Evolutionary conservation across 2,329 filamentous ascomycete genomes (phyloP).

Genomic region (Pseudopyricularia cyperi): DNA sequence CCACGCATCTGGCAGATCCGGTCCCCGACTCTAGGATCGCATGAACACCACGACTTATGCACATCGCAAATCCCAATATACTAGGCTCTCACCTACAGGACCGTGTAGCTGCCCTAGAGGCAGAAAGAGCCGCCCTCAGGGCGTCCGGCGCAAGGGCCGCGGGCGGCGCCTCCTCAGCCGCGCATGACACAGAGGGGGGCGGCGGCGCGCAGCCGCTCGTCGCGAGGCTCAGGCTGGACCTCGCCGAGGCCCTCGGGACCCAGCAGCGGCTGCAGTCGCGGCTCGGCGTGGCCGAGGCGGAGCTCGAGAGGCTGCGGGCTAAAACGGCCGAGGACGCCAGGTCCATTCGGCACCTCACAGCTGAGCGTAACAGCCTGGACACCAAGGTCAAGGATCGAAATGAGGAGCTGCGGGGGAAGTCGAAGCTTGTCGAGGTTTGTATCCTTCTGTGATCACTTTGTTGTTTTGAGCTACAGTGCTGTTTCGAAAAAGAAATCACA

Average conservation of each 20-base stretch:
- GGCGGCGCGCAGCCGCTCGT: constrained; percentile 7
- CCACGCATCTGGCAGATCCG: no score
- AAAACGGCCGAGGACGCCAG: constrained; percentile 46
- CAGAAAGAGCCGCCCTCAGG: constrained; percentile 30
- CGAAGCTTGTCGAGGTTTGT: constrained; percentile 60
- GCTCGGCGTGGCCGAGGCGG: constrained; percentile 47
- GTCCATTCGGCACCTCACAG: constrained; percentile 47
- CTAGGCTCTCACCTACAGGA: constrained; percentile 56
- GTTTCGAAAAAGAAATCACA: background rate
- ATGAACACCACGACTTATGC: no score
- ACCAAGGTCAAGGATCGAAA: constrained; percentile 66
- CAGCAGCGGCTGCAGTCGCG: constrained; percentile 54
- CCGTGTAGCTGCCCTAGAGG: constrained; percentile 49
- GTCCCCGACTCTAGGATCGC: background rate
- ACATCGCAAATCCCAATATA: background rate
- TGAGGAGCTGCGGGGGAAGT: constrained; percentile 74
- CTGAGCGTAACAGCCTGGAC: constrained; percentile 47
- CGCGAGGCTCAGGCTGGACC: constrained; percentile 50
- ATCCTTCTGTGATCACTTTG: no score
- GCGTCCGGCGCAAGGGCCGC: background rate
- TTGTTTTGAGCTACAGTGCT: background rate
- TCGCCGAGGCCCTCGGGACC: constrained; percentile 64
- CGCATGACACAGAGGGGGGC: background rate
- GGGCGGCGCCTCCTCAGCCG: constrained; percentile 1
- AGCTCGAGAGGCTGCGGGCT: constrained; percentile 45